A percentile compares a stretch with the other conserved stretches of the same genome.
Conservation (phyloP, 1,139 yeast species). For the Hansenula lynferdii region DNA sequence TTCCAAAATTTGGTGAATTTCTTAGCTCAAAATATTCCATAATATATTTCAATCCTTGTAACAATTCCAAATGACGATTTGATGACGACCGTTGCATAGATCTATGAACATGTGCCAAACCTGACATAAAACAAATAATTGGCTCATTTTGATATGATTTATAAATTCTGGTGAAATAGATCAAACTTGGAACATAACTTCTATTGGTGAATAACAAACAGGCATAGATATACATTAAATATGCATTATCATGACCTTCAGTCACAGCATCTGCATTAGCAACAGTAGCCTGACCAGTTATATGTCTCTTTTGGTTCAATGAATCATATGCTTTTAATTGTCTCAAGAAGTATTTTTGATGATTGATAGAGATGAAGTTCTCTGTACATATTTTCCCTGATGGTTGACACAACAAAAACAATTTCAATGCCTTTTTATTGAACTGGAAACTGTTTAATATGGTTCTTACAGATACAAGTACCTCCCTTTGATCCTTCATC, state of each 20-base stretch:
- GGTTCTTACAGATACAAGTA: conserved; percentile 54
- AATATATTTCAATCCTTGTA: conserved; percentile 81
- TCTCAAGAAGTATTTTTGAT: conserved; percentile 84
- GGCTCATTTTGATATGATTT: conserved; percentile 69
- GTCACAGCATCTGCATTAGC: conserved; percentile 41
- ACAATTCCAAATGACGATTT: conserved; percentile 79
- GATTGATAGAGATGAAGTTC: conserved; percentile 68
- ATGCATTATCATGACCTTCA: conserved; percentile 54
- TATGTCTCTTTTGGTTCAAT: conserved; percentile 42
- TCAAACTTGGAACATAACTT: conserved; percentile 75
- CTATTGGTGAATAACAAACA: conserved; percentile 77
- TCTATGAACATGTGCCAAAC: conserved; percentile 81
- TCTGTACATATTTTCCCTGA: conserved; percentile 58
- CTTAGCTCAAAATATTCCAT: conserved; percentile 60
- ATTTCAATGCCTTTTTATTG: conserved; percentile 59
- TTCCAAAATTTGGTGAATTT: conserved; percentile 29
- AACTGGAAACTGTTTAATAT: conserved; percentile 70
- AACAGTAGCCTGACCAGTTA: conserved; percentile 77
- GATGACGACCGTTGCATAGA: conserved; percentile 87
- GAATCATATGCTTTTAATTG: conserved; percentile 89
- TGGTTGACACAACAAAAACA: conserved; percentile 64
- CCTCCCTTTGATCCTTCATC: conserved; percentile 44
- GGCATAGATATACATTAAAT: conserved; percentile 72
- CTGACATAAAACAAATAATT: conserved; percentile 67
- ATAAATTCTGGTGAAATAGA: conserved; percentile 59